Conservation (phyloP, 2,329 filamentous ascomycete species). For the Fusarium tricinctum region DNA sequence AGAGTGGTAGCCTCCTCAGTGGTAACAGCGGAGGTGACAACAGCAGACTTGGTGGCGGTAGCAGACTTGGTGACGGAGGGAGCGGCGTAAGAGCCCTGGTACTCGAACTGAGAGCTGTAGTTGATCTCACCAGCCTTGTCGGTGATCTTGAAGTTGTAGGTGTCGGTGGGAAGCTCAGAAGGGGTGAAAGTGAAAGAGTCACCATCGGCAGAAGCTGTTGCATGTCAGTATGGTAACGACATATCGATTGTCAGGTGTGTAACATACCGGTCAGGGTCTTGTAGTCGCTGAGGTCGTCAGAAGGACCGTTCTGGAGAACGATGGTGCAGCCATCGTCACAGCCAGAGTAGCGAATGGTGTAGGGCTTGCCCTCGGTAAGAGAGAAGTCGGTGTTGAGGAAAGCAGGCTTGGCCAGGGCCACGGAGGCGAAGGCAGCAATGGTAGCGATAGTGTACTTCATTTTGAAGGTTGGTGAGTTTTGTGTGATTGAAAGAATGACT, state of each 20-base stretch:
- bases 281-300: constrained; percentile 50
- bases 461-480: constrained; percentile 47
- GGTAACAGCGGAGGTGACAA: constrained; percentile 28
- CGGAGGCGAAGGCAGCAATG: constrained; percentile 50
- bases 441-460: constrained; percentile 56
- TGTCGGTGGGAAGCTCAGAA: constrained; percentile 48
- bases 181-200: constrained; percentile 51
- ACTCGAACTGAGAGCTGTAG: constrained; percentile 53
- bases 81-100: constrained; percentile 46
- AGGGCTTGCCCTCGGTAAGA: constrained; percentile 51
- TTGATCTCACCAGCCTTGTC: constrained; percentile 49
- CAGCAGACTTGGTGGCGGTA: constrained; percentile 21
- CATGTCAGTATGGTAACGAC: background rate
- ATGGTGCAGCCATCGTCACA: constrained; percentile 56
- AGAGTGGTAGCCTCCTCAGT: constrained; percentile 39
- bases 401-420: constrained; percentile 50
- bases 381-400: constrained; percentile 53
- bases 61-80: constrained; percentile 31
- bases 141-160: constrained; percentile 56
- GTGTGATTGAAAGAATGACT: constrained; percentile 47
- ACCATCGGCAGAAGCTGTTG: constrained; percentile 35
- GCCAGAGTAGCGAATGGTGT: constrained; percentile 52
- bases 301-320: constrained; percentile 51
- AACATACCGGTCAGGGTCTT: constrained; percentile 53
- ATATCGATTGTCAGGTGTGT: background rate